Percentiles rank a stretch among this genome's conserved stretches.
These are phyloP conservation scores for Hymenoscyphus occultus DNA, from an alignment of 2,329 filamentous ascomycete species.

Conservation along the genomic window DNA sequence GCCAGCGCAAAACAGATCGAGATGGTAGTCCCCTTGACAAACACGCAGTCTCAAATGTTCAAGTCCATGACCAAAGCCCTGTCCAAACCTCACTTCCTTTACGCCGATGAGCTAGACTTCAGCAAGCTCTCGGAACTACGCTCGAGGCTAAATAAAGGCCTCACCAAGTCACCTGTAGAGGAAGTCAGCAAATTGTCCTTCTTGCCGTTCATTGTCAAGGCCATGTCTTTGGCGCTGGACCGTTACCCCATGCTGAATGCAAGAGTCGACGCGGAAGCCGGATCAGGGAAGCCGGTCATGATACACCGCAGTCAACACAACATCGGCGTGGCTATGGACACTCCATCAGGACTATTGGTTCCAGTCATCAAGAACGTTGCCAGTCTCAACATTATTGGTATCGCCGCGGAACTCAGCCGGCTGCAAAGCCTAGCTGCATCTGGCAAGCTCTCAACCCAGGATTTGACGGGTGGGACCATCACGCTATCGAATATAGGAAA, in stretches of 20 bases:
- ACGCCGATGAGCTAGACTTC: constrained; percentile 86
- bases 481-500: constrained; percentile 96
- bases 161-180: constrained; percentile 39
- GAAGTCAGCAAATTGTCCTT: constrained; percentile 72
- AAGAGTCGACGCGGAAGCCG: constrained; percentile 62
- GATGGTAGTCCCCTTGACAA: constrained; percentile 66
- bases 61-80: constrained; percentile 94
- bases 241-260: constrained; percentile 86
- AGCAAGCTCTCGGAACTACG: constrained; percentile 71
- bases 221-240: constrained; percentile 79
- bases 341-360: constrained; percentile 81
- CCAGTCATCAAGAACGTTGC: constrained; percentile 87
- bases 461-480: constrained; percentile 85
- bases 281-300: constrained; percentile 65
- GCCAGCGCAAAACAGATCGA: constrained; percentile 55
- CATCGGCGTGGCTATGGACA: constrained; percentile 95
- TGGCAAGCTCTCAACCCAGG: constrained; percentile 71
- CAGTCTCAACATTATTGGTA: constrained; percentile 69
- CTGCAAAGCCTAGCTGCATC: constrained; percentile 69
- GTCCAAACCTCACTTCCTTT: constrained; percentile 90
- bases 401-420: constrained; percentile 72
- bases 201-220: constrained; percentile 94
- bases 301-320: constrained; percentile 84
- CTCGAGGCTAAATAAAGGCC: constrained; percentile 67
- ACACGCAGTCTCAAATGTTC: constrained; percentile 90